Base-by-base conservation (phyloP, 768 basidiomycete species). In the Pleurotus tuber-regium region DNA sequence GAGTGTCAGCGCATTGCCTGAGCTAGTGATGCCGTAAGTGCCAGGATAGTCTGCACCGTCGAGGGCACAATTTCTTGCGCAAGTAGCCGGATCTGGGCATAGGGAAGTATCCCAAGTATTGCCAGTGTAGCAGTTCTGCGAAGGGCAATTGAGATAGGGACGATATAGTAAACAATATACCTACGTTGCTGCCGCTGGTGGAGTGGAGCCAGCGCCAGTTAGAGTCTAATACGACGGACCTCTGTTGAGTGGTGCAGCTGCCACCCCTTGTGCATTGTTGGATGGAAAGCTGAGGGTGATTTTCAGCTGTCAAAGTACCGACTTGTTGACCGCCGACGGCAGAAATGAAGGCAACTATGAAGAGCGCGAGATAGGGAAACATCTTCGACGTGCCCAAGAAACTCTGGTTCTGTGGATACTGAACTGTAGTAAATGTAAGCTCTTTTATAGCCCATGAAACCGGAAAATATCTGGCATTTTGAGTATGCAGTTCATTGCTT, bases 121-220 rank as follows among this genome's bases (percentile, higher is more conserved):
- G 25, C 72, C 71, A 54, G 69, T 72, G 66, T 71, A 71, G 62
- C 71, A 57, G 36, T 57, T 57, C 43, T 43, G 26, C 11, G 21
- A 25, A 43, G 36, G n/a, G 6, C 36, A 38, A 25, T 25, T 28
- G 14, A 14, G 14, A n/a, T 2, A 11, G 24, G 18, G 25, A 29
- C 18, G 23, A 12, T 10, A 14, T 9, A 23, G 21, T 19, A 19
- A 24, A 11, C 7, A 42, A 23, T 18, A 4, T 12, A 24, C 40
- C 18, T 42, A 44, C 43, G 29, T 54, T 57, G 64, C 67, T 55
- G 31, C 69, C 62, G 40, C 40, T 29, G 38, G 55, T 58, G 48
- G 43, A 54, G 54, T 67, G 64, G 11, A 69, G 53, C 69, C 69
- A 71, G 35, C 70, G 69, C 70, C 70, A 72, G 63, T 71, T 70